Conservation (phyloP, 306 rosid species). For the Morella rubra region DNA sequence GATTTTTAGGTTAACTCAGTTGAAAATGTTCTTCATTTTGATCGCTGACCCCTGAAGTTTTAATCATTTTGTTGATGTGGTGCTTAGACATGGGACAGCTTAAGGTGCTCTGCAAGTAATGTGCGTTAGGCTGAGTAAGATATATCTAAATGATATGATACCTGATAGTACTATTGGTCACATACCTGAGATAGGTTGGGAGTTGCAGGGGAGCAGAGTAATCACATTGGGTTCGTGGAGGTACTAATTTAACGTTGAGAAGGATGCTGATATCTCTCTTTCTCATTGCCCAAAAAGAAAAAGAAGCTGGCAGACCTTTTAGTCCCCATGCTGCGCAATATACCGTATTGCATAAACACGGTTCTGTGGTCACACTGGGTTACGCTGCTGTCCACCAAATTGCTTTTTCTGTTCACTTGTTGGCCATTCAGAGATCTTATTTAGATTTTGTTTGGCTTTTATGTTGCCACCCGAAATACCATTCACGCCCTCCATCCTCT, state of each 20-base stretch:
- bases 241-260: slow-evolving; percentile 34
- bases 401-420: slow-evolving; percentile 51
- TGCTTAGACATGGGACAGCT: too few relatives aligned
- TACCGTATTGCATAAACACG: slow-evolving; percentile 32
- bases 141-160: too few relatives aligned
- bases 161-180: too few relatives aligned
- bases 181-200: slow-evolving; percentile 21
- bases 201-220: slow-evolving; percentile 35
- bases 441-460: slow-evolving; percentile 41
- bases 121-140: too few relatives aligned
- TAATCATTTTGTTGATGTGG: too few relatives aligned
- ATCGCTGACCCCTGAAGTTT: too few relatives aligned
- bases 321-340: slow-evolving; percentile 39
- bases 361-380: slow-evolving; percentile 40
- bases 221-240: slow-evolving; percentile 42
- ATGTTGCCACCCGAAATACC: too few relatives aligned
- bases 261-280: neutral
- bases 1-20: too few relatives aligned
- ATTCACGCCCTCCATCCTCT: too few relatives aligned
- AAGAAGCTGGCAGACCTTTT: slow-evolving; percentile 42
- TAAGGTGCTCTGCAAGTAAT: too few relatives aligned
- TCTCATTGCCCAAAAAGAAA: slow-evolving; percentile 29
- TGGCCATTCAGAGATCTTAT: slow-evolving; percentile 26
- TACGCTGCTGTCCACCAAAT: slow-evolving; percentile 48
- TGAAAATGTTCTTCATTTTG: too few relatives aligned